These are phyloP conservation scores for Aspergillus fumigatiaffinis DNA, from an alignment of 2,329 filamentous ascomycete species.

Conservation along the genomic window DNA sequence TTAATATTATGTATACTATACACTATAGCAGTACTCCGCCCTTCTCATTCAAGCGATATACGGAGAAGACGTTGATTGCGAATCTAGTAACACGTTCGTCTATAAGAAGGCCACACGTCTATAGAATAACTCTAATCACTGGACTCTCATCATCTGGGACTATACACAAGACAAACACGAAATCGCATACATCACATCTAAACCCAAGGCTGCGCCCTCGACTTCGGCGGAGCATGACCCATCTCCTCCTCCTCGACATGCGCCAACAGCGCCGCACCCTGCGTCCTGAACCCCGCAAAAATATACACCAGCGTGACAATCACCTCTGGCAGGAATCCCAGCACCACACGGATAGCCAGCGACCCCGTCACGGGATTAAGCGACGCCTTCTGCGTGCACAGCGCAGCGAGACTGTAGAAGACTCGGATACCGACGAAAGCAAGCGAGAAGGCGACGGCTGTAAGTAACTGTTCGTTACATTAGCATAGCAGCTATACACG, in stretches of 20 bases:
- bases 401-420: conserved; percentile 19
- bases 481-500: conserved; percentile 1
- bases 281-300: conserved; percentile 21
- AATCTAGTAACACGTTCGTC: no score
- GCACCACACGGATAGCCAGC: conserved; percentile 18
- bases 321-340: conserved; percentile 26
- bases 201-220: neutral
- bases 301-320: conserved; percentile 17
- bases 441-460: conserved; percentile 4
- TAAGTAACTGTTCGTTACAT: neutral
- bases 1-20: no score
- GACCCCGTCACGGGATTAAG: conserved; percentile 21
- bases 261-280: neutral
- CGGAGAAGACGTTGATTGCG: no score
- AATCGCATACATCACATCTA: neutral
- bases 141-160: no score
- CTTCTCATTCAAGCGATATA: no score
- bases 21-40: no score
- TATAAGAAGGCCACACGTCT: no score
- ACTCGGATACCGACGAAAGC: conserved; percentile 22
- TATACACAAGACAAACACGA: no score
- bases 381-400: conserved; percentile 13
- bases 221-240: neutral
- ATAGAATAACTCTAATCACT: no score
- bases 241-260: neutral